Conservation (phyloP, 495 filamentous ascomycete species). For the Alectoria sarmentosa region DNA sequence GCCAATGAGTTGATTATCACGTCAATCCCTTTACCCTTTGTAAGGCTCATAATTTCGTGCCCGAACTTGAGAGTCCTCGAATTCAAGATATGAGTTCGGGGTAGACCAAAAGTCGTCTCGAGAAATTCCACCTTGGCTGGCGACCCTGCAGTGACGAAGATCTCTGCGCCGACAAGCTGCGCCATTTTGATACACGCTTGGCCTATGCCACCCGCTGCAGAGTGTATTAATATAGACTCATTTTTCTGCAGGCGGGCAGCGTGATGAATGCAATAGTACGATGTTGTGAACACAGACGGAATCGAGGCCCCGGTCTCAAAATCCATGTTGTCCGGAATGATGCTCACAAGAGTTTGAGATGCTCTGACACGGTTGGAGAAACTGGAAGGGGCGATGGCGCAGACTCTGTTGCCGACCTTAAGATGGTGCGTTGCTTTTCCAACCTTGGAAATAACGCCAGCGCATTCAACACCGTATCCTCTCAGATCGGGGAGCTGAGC, state of each 20-base stretch:
- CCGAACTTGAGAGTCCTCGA: constrained; percentile 15
- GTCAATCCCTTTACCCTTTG: constrained; percentile 19
- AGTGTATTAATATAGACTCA: constrained; percentile 48
- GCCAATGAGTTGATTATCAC: constrained; percentile 21
- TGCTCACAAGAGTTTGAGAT: not conserved
- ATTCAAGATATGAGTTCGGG: constrained; percentile 21
- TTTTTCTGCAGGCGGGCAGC: constrained; percentile 15
- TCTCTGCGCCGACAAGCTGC: constrained; percentile 45
- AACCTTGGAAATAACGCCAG: constrained; percentile 47
- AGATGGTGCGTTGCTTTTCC: constrained; percentile 42
- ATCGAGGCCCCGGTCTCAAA: constrained; percentile 46
- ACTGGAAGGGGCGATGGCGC: constrained; percentile 32
- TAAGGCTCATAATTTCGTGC: constrained; percentile 9
- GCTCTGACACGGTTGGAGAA: constrained; percentile 8
- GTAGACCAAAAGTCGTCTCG: constrained; percentile 18
- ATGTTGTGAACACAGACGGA: constrained; percentile 45
- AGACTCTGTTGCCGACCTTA: constrained; percentile 48
- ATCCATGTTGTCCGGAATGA: constrained; percentile 34
- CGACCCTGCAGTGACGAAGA: constrained; percentile 34
- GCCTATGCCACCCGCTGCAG: constrained; percentile 46
- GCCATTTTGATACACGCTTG: constrained; percentile 51
- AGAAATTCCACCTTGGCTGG: constrained; percentile 17
- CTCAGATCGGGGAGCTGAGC: constrained; percentile 31
- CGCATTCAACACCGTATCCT: constrained; percentile 46
- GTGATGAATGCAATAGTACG: constrained; percentile 42